Conservation (phyloP, 2,329 filamentous ascomycete genomes). For the Diaporthe caulivora region DNA sequence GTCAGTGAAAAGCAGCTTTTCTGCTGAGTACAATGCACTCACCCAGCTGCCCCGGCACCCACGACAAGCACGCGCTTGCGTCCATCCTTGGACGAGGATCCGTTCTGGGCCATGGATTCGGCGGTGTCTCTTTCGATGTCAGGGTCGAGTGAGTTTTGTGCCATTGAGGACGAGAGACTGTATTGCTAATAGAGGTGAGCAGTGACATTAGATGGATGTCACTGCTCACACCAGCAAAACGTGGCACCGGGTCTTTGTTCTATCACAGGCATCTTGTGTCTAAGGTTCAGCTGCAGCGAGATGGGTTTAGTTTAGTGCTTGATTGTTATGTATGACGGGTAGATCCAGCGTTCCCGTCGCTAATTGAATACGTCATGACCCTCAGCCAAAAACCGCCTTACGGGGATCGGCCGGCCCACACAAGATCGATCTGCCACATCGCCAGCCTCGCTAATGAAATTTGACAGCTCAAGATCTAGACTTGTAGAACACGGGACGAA, state of each 20-base stretch:
- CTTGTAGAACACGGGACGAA: not conserved
- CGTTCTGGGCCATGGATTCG: slow-evolving; percentile 13
- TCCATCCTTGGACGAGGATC: slow-evolving; percentile 22
- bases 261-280: not conserved
- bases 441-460: not conserved
- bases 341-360: slow-evolving; percentile 28
- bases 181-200: not conserved
- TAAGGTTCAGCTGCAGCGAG: not conserved
- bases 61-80: slow-evolving; percentile 54
- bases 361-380: slow-evolving; percentile 28
- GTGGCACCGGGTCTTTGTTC: not conserved
- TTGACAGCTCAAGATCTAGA: not conserved
- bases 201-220: not conserved
- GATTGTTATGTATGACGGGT: slow-evolving; percentile 29
- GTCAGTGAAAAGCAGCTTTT: not conserved
- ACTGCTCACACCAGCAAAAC: not conserved
- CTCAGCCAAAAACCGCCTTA: not conserved
- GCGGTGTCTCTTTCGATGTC: slow-evolving; percentile 13
- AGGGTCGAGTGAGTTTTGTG: slow-evolving; percentile 8
- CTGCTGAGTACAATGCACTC: slow-evolving; percentile 25
- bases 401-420: not conserved
- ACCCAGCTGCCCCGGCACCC: slow-evolving; percentile 57
- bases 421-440: not conserved
- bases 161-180: not conserved
- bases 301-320: slow-evolving; percentile 6